Conservation (phyloP, 179 eudicot genomes). For the Actinidia arguta region DNA sequence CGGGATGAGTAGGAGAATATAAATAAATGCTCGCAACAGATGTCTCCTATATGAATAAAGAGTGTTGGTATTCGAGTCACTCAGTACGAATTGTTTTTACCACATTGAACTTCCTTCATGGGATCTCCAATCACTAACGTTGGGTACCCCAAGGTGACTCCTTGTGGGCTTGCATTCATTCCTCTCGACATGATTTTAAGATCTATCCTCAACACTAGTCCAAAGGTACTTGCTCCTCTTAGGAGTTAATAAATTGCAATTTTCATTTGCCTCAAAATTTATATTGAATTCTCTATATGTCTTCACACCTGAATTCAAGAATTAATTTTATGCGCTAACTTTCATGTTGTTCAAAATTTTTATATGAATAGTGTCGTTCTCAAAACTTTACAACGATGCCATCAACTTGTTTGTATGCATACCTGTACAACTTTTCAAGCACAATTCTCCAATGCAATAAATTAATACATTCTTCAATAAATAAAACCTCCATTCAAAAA, state of each 20-base stretch:
- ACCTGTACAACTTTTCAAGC: too few relatives aligned
- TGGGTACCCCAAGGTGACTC: neutral
- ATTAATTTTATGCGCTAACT: neutral
- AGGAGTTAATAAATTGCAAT: neutral
- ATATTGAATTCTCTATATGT: too few relatives aligned
- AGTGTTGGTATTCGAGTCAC: neutral
- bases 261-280: neutral
- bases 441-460: too few relatives aligned
- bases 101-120: neutral
- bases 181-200: neutral
- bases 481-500: too few relatives aligned
- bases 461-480: too few relatives aligned
- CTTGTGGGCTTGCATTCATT: neutral
- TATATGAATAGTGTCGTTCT: too few relatives aligned
- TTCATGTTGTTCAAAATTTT: too few relatives aligned
- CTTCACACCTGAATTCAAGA: too few relatives aligned
- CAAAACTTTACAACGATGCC: too few relatives aligned
- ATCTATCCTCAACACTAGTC: neutral
- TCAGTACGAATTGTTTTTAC: neutral
- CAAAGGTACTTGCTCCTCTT: neutral
- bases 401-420: too few relatives aligned
- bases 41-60: too few relatives aligned
- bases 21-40: neutral
- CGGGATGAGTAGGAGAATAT: neutral
- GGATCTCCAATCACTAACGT: neutral